Percentiles rank a stretch among this genome's conserved stretches.
These are phyloP conservation scores for Trichosporon inkin DNA, from an alignment of 1,284 basidiomycete genomes.

Conservation along the genomic window DNA sequence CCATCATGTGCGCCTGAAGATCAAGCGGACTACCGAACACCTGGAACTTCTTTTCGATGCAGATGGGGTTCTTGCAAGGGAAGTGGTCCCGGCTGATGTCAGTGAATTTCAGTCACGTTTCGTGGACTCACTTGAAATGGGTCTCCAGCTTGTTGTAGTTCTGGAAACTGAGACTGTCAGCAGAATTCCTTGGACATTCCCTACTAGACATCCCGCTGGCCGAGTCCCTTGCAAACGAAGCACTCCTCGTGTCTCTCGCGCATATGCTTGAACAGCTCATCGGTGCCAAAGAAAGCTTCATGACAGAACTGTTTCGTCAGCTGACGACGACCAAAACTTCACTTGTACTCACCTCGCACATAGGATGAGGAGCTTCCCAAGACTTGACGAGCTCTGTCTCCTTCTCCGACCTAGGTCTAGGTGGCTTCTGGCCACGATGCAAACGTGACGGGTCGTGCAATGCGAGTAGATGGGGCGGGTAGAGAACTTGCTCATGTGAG, in stretches of 20 bases:
- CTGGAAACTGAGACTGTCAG: constrained; percentile 60
- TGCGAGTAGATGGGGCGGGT: constrained; percentile 64
- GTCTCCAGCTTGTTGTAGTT: constrained; percentile 68
- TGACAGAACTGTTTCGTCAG: constrained; percentile 68
- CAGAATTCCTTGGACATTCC: constrained; percentile 41
- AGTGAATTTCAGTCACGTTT: constrained; percentile 8
- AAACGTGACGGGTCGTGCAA: constrained; percentile 73
- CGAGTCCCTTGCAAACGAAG: constrained; percentile 82
- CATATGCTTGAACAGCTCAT: constrained; percentile 93
- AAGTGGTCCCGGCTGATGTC: constrained; percentile 57
- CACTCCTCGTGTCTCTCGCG: constrained; percentile 93
- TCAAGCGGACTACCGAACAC: constrained; percentile 86
- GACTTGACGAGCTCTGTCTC: constrained; percentile 45
- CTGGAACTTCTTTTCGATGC: constrained; percentile 85
- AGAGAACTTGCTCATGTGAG: constrained; percentile 87
- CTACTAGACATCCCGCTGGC: constrained; percentile 77
- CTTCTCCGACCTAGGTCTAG: constrained; percentile 37
- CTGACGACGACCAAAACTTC: constrained; percentile 29
- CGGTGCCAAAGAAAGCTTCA: constrained; percentile 82
- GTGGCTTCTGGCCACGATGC: constrained; percentile 51
- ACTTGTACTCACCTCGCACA: constrained; percentile 53
- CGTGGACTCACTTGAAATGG: constrained; percentile 42
- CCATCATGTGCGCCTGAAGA: constrained; percentile 83
- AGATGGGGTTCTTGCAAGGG: constrained; percentile 69
- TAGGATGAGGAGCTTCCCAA: constrained; percentile 51